Conservation (phyloP, 306 rosid species). For the Mimosa bimucronata region DNA sequence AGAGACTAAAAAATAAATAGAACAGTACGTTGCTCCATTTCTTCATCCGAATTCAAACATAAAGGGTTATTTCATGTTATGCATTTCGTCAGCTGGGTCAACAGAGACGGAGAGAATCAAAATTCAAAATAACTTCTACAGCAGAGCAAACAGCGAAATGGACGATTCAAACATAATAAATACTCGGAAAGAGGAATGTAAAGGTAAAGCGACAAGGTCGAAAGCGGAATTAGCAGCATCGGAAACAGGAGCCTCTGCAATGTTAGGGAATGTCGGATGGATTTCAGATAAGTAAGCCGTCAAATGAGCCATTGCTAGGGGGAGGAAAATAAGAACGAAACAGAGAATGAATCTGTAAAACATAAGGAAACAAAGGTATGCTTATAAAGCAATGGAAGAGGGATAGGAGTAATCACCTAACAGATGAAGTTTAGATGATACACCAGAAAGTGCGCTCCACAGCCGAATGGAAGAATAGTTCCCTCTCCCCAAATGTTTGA, state of each 20-base stretch:
- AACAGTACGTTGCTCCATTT: neutral
- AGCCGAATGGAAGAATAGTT: too few species aligned
- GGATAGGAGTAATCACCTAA: too few species aligned
- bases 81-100: neutral
- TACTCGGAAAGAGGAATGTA: constrained; percentile 30
- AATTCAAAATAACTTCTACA: constrained; percentile 4
- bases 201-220: constrained; percentile 87
- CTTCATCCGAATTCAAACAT: neutral
- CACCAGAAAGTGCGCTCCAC: too few species aligned
- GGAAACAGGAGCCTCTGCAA: constrained; percentile 74
- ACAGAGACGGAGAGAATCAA: neutral
- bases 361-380: too few species aligned
- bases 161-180: neutral
- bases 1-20: neutral
- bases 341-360: too few species aligned
- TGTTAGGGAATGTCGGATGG: too few species aligned
- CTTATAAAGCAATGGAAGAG: too few species aligned
- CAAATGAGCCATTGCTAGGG: too few species aligned
- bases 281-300: too few species aligned
- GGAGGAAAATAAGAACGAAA: constrained; percentile 11
- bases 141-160: neutral
- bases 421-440: too few species aligned
- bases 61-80: neutral
- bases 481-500: too few species aligned
- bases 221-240: constrained; percentile 56